Conservation (phyloP, 257 asterid species). For the Rauvolfia tetraphylla region DNA sequence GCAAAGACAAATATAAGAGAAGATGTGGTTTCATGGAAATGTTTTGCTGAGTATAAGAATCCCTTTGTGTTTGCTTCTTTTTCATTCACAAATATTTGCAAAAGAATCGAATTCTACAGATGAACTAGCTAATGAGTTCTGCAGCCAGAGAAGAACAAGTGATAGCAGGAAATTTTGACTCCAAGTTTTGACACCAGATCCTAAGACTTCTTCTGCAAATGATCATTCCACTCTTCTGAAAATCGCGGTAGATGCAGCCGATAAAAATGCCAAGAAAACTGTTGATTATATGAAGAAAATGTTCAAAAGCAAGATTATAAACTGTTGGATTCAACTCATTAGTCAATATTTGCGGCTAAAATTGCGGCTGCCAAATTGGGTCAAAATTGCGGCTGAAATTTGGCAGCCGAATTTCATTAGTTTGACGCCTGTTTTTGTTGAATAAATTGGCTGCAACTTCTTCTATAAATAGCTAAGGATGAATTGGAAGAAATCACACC, state of each 20-base stretch:
- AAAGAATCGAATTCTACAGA: not conserved
- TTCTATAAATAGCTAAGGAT: too few species aligned
- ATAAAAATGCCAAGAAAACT: conserved; percentile 8
- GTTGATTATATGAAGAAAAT: not conserved
- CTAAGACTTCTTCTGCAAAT: not conserved
- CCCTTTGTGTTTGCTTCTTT: not conserved
- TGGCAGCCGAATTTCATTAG: too few species aligned
- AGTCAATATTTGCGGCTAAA: too few species aligned
- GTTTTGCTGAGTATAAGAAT: not conserved
- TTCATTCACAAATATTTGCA: not conserved
- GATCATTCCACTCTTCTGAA: not conserved
- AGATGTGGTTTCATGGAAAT: not conserved
- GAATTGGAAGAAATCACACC: too few species aligned
- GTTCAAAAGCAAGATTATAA: not conserved
- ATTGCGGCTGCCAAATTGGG: too few species aligned
- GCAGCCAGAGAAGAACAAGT: conserved; percentile 9
- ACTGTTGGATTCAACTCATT: too few species aligned
- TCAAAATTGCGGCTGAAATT: too few species aligned
- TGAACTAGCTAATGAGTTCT: conserved; percentile 1
- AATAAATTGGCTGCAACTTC: too few species aligned
- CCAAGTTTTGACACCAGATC: conserved; percentile 9
- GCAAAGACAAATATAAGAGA: not conserved
- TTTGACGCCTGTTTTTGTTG: too few species aligned
- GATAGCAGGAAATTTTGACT: conserved; percentile 12
- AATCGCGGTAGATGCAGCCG: conserved; percentile 9